These are phyloP conservation scores for Neurospora sp. DNA, from an alignment of 2,329 filamentous ascomycete species.

Conservation along the genomic window DNA sequence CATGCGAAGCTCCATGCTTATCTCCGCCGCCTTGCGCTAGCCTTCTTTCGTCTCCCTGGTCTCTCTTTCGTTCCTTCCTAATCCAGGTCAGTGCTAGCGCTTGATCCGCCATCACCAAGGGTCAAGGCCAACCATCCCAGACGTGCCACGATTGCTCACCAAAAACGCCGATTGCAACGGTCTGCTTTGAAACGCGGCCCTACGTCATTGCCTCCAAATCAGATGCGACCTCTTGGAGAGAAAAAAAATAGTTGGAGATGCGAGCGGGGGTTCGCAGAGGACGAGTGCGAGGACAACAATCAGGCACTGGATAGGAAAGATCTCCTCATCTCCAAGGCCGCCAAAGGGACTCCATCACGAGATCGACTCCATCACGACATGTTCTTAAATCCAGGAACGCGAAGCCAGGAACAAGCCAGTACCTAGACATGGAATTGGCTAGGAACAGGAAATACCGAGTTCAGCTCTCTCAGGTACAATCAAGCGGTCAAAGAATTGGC, in stretches of 20 bases:
- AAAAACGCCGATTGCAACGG: not conserved
- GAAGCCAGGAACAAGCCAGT: not conserved
- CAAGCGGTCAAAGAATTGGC: not conserved
- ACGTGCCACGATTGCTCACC: not conserved
- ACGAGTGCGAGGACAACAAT: too few species aligned
- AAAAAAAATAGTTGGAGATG: not conserved
- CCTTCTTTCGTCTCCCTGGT: not conserved
- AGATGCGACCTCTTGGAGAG: not conserved
- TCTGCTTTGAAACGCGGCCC: not conserved
- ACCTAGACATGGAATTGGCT: not conserved
- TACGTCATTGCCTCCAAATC: not conserved
- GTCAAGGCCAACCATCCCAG: not conserved
- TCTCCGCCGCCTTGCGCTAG: not conserved
- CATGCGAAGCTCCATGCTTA: not conserved
- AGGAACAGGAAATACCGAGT: too few species aligned
- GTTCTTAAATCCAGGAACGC: not conserved
- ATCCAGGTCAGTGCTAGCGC: not conserved
- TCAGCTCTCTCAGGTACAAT: not conserved
- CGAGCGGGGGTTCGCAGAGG: not conserved
- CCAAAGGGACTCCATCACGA: not conserved
- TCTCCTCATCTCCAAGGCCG: not conserved
- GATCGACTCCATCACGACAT: not conserved
- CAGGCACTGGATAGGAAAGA: not conserved
- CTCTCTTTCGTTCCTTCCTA: not conserved
- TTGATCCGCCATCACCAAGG: not conserved